Conservation (phyloP, 2,329 filamentous ascomycete species). For the Trichocomaceae sp. region DNA sequence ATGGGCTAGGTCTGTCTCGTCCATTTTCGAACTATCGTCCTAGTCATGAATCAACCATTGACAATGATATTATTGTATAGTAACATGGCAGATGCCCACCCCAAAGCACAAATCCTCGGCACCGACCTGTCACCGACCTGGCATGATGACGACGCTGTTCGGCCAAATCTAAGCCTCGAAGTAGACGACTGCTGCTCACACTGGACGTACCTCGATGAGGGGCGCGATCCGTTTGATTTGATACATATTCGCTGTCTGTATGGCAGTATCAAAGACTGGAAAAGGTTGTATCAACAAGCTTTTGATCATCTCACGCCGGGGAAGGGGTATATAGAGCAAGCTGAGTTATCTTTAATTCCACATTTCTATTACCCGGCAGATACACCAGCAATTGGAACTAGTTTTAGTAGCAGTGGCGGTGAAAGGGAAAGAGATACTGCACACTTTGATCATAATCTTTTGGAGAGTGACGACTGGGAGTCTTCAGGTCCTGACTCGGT, state of each 20-base stretch:
- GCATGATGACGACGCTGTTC: constrained; percentile 11
- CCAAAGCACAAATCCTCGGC: constrained; percentile 28
- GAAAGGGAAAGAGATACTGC: too few species aligned
- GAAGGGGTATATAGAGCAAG: constrained; percentile 30
- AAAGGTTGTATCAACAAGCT: constrained; percentile 28
- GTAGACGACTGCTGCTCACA: constrained; percentile 30
- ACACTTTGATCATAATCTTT: too few species aligned
- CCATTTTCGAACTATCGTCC: neutral
- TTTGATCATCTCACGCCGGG: constrained; percentile 32
- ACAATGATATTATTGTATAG: neutral
- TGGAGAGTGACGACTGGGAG: neutral
- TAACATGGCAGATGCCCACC: constrained; percentile 25
- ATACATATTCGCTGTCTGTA: constrained; percentile 37
- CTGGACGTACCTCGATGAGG: constrained; percentile 28
- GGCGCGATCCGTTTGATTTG: constrained; percentile 34
- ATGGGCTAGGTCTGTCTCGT: constrained; percentile 23
- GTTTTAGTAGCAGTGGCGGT: too few species aligned
- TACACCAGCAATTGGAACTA: constrained; percentile 24
- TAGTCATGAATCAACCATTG: neutral
- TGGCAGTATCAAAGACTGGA: constrained; percentile 31
- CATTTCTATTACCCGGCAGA: constrained; percentile 8
- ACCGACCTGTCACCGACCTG: constrained; percentile 33
- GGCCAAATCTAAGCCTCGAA: constrained; percentile 28
- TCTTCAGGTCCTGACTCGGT: constrained; percentile 21
- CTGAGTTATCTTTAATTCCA: constrained; percentile 37